phyloP scores from a whole-genome alignment of 345 rosid genomes.

The Lumnitzera racemosa region DNA sequence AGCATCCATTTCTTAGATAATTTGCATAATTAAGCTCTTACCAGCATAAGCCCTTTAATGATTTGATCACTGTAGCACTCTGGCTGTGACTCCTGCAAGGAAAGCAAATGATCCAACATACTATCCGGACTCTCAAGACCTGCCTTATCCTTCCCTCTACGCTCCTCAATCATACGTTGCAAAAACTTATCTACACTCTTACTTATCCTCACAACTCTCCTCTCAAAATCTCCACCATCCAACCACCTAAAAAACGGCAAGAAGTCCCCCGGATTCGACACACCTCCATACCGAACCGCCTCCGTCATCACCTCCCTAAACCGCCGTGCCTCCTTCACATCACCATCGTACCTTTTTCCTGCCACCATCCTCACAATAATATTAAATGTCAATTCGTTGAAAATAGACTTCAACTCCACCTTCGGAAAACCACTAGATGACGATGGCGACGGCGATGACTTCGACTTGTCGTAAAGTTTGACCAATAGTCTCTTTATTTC shows the following conservation, averaged over 20 bases:
- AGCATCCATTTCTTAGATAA: too few relatives aligned
- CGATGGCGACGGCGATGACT: too few relatives aligned
- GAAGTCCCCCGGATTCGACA: conserved; percentile 33
- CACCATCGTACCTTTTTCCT: conserved; percentile 40
- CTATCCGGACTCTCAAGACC: conserved; percentile 8
- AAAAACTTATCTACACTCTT: conserved; percentile 26
- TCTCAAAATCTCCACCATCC: conserved; percentile 16
- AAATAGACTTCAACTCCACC: conserved; percentile 30
- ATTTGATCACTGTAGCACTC: conserved; percentile 32
- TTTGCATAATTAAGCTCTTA: not conserved
- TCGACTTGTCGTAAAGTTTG: not conserved
- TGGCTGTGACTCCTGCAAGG: conserved; percentile 33
- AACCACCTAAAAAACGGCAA: conserved; percentile 34
- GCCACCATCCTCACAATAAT: conserved; percentile 35
- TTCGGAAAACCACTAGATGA: conserved; percentile 10
- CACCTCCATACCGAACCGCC: conserved; percentile 10
- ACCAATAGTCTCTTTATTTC: conserved; percentile 14
- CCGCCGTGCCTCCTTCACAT: conserved; percentile 23
- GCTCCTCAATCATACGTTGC: conserved; percentile 43
- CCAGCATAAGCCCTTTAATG: conserved; percentile 36
- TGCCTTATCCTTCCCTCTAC: conserved; percentile 10
- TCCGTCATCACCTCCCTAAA: conserved; percentile 35
- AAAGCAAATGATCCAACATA: conserved; percentile 40
- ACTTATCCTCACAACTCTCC: conserved; percentile 12
- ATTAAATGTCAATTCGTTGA: conserved; percentile 28